Conservation (phyloP, 345 rosid genomes). For the Erodium maritimum region DNA sequence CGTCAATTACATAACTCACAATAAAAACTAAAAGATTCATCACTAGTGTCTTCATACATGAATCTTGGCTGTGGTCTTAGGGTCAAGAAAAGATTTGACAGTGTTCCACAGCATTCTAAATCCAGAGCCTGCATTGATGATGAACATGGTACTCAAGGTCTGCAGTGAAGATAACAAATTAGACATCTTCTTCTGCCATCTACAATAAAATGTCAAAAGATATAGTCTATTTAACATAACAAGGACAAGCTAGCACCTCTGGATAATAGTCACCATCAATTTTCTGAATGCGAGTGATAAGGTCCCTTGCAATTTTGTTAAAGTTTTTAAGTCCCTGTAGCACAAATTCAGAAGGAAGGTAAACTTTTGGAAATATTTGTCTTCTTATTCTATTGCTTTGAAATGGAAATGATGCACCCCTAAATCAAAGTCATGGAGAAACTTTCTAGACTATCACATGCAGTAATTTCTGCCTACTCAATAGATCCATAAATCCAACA, state of each 20-base stretch:
- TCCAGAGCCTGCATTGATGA: constrained; percentile 97
- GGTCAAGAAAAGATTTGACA: constrained; percentile 89
- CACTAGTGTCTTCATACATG: constrained; percentile 37
- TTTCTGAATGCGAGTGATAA: constrained; percentile 67
- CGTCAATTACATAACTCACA: constrained; percentile 8
- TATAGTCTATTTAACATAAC: neutral
- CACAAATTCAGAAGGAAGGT: constrained; percentile 3
- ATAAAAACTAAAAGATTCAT: constrained; percentile 3
- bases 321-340: constrained; percentile 79
- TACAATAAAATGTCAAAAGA: neutral
- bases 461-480: neutral
- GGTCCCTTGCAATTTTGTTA: constrained; percentile 86
- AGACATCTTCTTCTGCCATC: constrained; percentile 3
- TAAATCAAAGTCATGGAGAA: neutral
- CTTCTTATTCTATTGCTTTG: neutral
- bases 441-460: neutral
- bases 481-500: neutral
- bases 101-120: constrained; percentile 98
- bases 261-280: constrained; percentile 94
- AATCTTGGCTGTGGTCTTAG: constrained; percentile 91
- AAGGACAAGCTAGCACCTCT: constrained; percentile 38
- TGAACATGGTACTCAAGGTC: constrained; percentile 95
- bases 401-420: neutral
- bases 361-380: neutral
- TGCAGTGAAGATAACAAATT: constrained; percentile 17